These are phyloP conservation scores for Murraya paniculata DNA, from an alignment of 345 rosid species.

Conservation along the genomic window DNA sequence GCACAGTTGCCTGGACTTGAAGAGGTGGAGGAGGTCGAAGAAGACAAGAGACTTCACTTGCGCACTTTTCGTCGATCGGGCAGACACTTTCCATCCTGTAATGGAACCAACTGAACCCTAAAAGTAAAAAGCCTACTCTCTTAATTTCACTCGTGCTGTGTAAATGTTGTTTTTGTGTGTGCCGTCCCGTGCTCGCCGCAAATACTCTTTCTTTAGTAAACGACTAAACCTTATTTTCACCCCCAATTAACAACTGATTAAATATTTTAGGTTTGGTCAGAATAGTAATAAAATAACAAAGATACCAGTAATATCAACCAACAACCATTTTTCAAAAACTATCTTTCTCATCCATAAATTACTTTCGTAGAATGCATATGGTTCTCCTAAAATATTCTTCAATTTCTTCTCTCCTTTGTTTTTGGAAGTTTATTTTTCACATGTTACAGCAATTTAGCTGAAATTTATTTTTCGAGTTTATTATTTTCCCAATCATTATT, in stretches of 20 bases:
- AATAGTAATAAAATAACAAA: too few species aligned
- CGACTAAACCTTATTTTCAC: not conserved
- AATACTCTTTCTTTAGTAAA: too few species aligned
- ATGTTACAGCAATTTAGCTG: not conserved
- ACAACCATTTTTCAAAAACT: too few species aligned
- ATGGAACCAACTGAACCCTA: too few species aligned
- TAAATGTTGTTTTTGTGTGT: too few species aligned
- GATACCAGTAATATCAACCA: too few species aligned
- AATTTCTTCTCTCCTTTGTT: not conserved
- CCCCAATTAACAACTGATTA: not conserved
- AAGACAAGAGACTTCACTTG: conserved; percentile 54
- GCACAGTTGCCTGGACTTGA: conserved; percentile 52
- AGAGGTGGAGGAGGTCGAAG: conserved; percentile 53
- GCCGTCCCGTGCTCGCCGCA: not conserved
- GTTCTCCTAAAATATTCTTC: not conserved
- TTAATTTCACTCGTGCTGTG: not conserved
- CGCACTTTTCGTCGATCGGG: conserved; percentile 39
- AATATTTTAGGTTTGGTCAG: too few species aligned
- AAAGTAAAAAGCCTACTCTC: too few species aligned
- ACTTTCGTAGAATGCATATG: not conserved
- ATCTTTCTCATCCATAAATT: too few species aligned
- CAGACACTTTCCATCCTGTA: conserved; percentile 43
- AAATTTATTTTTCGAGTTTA: not conserved
- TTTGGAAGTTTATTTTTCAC: not conserved
- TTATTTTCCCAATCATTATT: not conserved